Evolutionary conservation across 1,284 basidiomycete species (phyloP).

Genomic region (Vanrija pseudolonga): DNA sequence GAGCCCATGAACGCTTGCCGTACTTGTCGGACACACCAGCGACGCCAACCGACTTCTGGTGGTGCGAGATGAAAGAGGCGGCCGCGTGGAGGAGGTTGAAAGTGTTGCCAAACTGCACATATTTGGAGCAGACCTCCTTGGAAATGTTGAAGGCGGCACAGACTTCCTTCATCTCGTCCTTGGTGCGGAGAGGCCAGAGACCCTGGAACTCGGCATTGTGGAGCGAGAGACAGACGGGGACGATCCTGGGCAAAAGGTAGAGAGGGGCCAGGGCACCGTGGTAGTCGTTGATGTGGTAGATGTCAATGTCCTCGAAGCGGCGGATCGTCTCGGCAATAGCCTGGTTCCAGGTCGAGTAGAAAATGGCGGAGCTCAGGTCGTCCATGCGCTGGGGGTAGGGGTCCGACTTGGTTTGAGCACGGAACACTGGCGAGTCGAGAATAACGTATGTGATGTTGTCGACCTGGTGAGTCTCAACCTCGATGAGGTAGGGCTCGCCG

Average conservation of each 20-base stretch:
- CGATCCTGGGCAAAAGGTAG: constrained; percentile 81
- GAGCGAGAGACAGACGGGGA: constrained; percentile 84
- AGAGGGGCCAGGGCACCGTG: constrained; percentile 85
- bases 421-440: constrained; percentile 89
- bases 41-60: constrained; percentile 87
- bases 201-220: constrained; percentile 96
- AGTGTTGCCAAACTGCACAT: constrained; percentile 93
- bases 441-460: constrained; percentile 93
- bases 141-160: constrained; percentile 94
- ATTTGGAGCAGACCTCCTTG: constrained; percentile 89
- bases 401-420: constrained; percentile 87
- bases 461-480: constrained; percentile 82
- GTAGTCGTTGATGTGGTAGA: constrained; percentile 67
- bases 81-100: constrained; percentile 90
- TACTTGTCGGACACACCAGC: constrained; percentile 93
- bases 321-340: constrained; percentile 85
- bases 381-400: constrained; percentile 95
- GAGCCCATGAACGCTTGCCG: constrained; percentile 89
- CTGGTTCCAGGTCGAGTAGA: constrained; percentile 96
- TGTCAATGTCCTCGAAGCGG: constrained; percentile 76
- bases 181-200: constrained; percentile 87
- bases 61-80: constrained; percentile 82
- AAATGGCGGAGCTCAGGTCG: constrained; percentile 88
- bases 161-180: constrained; percentile 96
- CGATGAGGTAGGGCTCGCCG: constrained; percentile 87